phyloP scores from a whole-genome alignment of 306 rosid species.

The Senna tora region DNA sequence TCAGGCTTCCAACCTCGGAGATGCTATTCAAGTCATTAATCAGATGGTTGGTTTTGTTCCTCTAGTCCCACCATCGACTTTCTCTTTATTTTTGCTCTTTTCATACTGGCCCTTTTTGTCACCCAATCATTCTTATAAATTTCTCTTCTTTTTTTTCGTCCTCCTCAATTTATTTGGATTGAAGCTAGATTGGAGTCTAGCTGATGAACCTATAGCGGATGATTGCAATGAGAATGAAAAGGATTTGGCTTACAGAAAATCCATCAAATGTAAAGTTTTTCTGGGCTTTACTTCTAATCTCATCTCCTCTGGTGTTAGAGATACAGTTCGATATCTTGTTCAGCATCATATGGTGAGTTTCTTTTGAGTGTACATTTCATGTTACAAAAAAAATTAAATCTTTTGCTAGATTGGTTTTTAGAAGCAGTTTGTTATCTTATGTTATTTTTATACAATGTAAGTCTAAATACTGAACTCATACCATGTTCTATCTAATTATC shows the following conservation, averaged over 20 bases:
- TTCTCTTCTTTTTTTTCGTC: constrained; percentile 22
- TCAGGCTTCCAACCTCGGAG: constrained; percentile 89
- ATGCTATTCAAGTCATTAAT: constrained; percentile 72
- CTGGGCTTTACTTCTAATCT: constrained; percentile 95
- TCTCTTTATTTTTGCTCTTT: not conserved
- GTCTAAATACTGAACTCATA: not conserved
- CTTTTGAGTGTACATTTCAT: not conserved
- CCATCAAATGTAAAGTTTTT: constrained; percentile 75
- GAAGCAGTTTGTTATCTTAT: not conserved
- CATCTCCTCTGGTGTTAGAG: constrained; percentile 92
- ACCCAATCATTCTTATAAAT: not conserved
- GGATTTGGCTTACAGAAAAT: constrained; percentile 54
- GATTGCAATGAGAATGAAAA: constrained; percentile 65
- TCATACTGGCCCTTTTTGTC: not conserved
- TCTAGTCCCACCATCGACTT: not conserved
- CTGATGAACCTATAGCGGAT: constrained; percentile 58
- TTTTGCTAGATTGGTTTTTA: not conserved
- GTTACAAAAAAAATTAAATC: not conserved
- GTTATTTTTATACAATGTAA: not conserved
- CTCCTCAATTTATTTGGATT: constrained; percentile 38
- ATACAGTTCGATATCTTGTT: constrained; percentile 71
- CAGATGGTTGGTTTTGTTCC: constrained; percentile 63
- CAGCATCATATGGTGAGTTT: constrained; percentile 83
- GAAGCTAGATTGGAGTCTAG: constrained; percentile 94
- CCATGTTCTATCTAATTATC: not conserved